Evolutionary conservation across 2,329 filamentous ascomycete genomes (phyloP).

Genomic region (Nakataea oryzae): DNA sequence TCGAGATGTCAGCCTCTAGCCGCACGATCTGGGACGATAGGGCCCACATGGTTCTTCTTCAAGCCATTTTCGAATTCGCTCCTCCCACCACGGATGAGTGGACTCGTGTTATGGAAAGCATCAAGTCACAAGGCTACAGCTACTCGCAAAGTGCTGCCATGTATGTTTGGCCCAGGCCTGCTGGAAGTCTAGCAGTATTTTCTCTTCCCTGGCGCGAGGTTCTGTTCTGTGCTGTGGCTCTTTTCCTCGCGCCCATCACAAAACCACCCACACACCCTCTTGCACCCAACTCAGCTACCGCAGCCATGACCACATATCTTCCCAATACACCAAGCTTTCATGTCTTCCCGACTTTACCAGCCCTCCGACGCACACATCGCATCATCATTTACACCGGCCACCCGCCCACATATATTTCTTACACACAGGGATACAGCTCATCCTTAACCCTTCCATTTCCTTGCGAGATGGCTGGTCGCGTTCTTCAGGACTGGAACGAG

Average conservation of each 20-base stretch:
- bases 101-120: neutral
- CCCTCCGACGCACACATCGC: neutral
- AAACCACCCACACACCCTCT: neutral
- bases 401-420: neutral
- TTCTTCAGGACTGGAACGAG: conserved; percentile 13
- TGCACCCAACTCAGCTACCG: too few species aligned
- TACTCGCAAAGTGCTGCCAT: neutral
- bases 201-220: too few species aligned
- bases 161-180: too few species aligned
- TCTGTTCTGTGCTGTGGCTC: neutral
- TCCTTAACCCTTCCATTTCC: neutral
- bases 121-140: neutral
- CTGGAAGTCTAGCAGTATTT: too few species aligned
- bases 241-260: neutral
- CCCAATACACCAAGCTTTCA: neutral
- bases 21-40: conserved; percentile 12
- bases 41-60: neutral
- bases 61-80: neutral
- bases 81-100: conserved; percentile 2
- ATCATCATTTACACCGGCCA: neutral
- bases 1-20: conserved; percentile 2
- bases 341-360: neutral
- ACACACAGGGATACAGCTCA: neutral
- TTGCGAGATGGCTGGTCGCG: neutral
- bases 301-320: neutral